Evolutionary conservation across 352 stramenopile species (phyloP), one percentile per base, ranked within the genome.

Genomic region (Elongisporangium prolatum): DNA sequence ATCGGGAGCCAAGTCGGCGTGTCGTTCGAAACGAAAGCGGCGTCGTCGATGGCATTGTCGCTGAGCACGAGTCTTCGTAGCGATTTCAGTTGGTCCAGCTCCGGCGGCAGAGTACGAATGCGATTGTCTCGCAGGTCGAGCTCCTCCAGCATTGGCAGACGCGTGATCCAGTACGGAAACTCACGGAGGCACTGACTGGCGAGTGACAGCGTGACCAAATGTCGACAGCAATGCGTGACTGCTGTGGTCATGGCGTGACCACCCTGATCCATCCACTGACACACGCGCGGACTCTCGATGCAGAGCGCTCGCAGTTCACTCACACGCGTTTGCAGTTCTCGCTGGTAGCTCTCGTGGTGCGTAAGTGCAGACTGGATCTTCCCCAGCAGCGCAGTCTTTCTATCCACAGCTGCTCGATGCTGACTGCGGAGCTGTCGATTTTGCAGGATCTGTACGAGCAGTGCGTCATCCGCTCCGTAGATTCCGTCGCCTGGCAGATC

Each of bases 121-220:
- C 68, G 63, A 47, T 83, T 83, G 18, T 72, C 59, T 20, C 60
- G 64, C 20, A 83, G 56, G 49, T 83, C 63, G 9, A 83, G 57
- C 16, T 69, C 63, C 13, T 69, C 44, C 5, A 83, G 60, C 11
- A 64, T 18, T 8, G 47, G 48, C 0, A 81, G 47, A 4, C 9
- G 34, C 0, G 54, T 50, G 2, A 78, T 25, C 50, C 69, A 70
- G 0, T 14, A 5, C 13, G 74, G 71, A 21, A 80, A 63, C 16
- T 60, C 52, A 13, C 49, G 37, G 1, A 75, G 37, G 21, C 56
- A 52, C n/a, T 77, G 54, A 6, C 57, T 53, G 17, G 37, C 61
- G 17, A 72, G 53, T 13, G 47, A 49, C 1, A 83, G 28, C 9
- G 47, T 50, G 25, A 60, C 52, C 50, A 72, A 40, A 8, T 64